Evolutionary conservation across 805 yeast species (phyloP), one percentile per base, ranked within the genome.

Genomic region (Cyberlindnera amylophila): DNA sequence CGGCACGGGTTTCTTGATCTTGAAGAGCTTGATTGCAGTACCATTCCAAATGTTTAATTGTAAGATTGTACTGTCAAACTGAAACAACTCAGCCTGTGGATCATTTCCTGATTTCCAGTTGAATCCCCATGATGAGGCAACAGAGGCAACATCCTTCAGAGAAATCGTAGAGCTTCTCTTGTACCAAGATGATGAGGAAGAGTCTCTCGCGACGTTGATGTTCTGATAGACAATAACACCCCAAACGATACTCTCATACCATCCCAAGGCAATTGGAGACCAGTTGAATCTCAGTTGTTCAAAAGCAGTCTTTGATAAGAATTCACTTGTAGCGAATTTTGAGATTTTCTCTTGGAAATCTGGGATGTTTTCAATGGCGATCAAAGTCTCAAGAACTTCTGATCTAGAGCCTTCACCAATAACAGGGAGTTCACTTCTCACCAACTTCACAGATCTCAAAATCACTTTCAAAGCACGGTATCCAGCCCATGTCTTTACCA

Each of bases 241-340:
- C 81, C 86, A 83, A 19, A 86, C 53, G 9, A 83, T 65, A 4
- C 84, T 72, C 31, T 74, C 70, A 60, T 86, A 86, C 95, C 95
- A 86, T 0, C 89, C 90, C 18, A 85, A 63, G 0, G 86, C 79
- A 18, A 70, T 55, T 40, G 65, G 65, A 31, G 76, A 72, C 95
- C 95, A 86, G 5, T 64, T 58, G 51, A 86, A 82, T 45, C 58
- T 67, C 47, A 82, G 64, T 4, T 72, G 67, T 38, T 66, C 70
- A 47, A 77, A 69, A 3, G 67, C 65, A 0, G 72, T 62, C 14
- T 60, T 62, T 0, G 75, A 71, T 26, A 70, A 53, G 46, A 66
- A 75, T 46, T 77, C 79, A 39, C 66, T 57, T 15, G 57, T 57
- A 3, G 58, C 38, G 35, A 57, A 57, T 38, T 54, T 48, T 4